Base-by-base conservation (phyloP, 495 filamentous ascomycete genomes). In the Penicillium robsamsonii region DNA sequence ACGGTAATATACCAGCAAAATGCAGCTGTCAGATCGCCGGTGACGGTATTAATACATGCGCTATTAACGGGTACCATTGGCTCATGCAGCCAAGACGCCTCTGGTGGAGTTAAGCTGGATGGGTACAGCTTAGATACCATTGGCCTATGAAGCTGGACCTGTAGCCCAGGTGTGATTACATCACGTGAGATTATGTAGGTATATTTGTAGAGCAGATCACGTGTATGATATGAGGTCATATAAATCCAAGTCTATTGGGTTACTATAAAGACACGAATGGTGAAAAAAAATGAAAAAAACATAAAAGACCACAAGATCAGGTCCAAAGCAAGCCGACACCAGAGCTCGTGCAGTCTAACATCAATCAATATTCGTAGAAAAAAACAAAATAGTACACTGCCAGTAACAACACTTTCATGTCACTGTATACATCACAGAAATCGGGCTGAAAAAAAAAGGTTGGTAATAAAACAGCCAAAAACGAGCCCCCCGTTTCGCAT, bases 281-380 rank as follows among this genome's bases (percentile, higher is more conserved):
- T 25, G 29, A 35, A 57, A 46, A 65, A 61, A 65, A 56, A 53
- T 46, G 51, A 64, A 38, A 38, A 37, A 37, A 15, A 17, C 15
- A n/a, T 3, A 38, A 8, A 15, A n/a, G 35, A 58, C 53, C 43
- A 44, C 31, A 52, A 62, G 59, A 60, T 57, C 57, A 58, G 38
- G 18, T 59, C 53, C 46, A 61, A 56, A 58, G 60, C 62, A 60
- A 67, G 44, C 55, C 52, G 61, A 66, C 63, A 70, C 66, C 70
- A 59, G 45, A 66, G 61, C 64, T 67, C 59, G 64, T 69, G 67
- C 67, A 63, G 48, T 61, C 47, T 56, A 67, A 67, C 61, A 57
- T 59, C 49, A 55, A 63, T 60, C 64, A 61, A 66, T 56, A 57
- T 62, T 67, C 54, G 59, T 65, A 42, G 57, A 63, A 61, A 54